A percentile compares a stretch with the other conserved stretches of the same genome.
Conservation (phyloP, 2,329 filamentous ascomycete genomes). For the Hypocrella siamensis region DNA sequence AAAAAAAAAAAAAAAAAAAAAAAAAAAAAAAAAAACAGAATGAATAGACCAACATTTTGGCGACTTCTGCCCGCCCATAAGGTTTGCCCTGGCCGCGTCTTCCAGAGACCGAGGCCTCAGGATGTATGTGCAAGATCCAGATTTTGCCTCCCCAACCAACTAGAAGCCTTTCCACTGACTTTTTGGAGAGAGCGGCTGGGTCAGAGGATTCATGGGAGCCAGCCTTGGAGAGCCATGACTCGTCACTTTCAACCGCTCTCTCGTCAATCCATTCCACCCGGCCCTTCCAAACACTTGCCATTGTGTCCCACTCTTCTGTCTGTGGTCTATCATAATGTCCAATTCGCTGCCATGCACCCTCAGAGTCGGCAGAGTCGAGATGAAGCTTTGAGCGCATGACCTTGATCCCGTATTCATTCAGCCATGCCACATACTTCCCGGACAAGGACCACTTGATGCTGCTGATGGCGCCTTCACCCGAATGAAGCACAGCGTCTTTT, state of each 20-base stretch:
- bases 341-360: constrained; percentile 87
- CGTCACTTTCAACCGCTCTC: constrained; percentile 57
- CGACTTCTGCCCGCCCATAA: constrained; percentile 72
- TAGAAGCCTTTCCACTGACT: constrained; percentile 56
- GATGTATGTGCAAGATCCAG: constrained; percentile 87
- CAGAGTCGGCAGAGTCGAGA: constrained; percentile 58
- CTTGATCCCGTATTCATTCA: constrained; percentile 94
- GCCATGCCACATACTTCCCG: constrained; percentile 84
- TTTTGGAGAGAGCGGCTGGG: background rate
- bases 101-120: constrained; percentile 50
- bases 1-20: too few relatives aligned
- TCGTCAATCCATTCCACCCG: constrained; percentile 89
- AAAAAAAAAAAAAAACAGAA: too few relatives aligned
- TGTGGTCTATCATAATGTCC: constrained; percentile 83
- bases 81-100: constrained; percentile 54
- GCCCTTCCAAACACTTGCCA: constrained; percentile 92
- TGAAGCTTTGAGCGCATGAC: constrained; percentile 87
- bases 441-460: constrained; percentile 90
- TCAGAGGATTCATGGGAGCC: background rate
- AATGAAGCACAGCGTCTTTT: constrained; percentile 76
- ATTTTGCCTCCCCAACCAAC: constrained; percentile 94
- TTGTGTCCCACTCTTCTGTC: constrained; percentile 80
- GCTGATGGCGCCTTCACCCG: constrained; percentile 80
- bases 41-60: constrained; percentile 59
- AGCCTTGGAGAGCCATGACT: constrained; percentile 16